Conservation (phyloP, 2,329 filamentous ascomycete genomes). For the Claviceps sp. region DNA sequence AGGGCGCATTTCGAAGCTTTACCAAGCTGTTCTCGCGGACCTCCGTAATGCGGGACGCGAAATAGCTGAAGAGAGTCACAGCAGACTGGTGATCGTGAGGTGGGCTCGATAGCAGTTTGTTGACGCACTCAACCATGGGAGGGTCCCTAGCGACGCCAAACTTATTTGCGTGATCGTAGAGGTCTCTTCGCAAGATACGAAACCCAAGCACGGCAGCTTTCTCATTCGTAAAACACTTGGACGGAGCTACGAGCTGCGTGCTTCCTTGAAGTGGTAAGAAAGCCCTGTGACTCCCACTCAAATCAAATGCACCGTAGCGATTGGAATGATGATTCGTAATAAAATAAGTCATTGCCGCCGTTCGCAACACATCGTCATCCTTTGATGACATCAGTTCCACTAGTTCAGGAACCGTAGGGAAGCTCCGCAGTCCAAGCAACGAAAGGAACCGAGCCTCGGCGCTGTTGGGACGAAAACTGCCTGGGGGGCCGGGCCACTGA, state of each 20-base stretch:
- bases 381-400: constrained; percentile 63
- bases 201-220: constrained; percentile 69
- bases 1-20: constrained; percentile 48
- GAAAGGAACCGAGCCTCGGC: constrained; percentile 63
- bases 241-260: constrained; percentile 56
- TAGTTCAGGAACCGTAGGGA: constrained; percentile 60
- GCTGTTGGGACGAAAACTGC: constrained; percentile 49
- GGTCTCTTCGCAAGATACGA: constrained; percentile 57
- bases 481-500: constrained; percentile 61
- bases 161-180: constrained; percentile 69
- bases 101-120: constrained; percentile 56
- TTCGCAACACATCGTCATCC: constrained; percentile 42
- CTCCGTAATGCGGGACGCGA: constrained; percentile 64
- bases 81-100: constrained; percentile 56
- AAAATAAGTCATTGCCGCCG: constrained; percentile 67
- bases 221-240: constrained; percentile 71
- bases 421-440: constrained; percentile 57
- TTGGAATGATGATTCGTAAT: constrained; percentile 68
- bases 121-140: constrained; percentile 62
- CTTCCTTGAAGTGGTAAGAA: constrained; percentile 64
- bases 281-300: constrained; percentile 37
- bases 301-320: constrained; percentile 54
- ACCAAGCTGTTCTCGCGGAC: constrained; percentile 48
- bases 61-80: constrained; percentile 65
- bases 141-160: constrained; percentile 81